Percentiles rank a stretch among this genome's conserved stretches.
Conservation (phyloP, 208 protist genomes). For the Trypanosoma platydactyli region DNA sequence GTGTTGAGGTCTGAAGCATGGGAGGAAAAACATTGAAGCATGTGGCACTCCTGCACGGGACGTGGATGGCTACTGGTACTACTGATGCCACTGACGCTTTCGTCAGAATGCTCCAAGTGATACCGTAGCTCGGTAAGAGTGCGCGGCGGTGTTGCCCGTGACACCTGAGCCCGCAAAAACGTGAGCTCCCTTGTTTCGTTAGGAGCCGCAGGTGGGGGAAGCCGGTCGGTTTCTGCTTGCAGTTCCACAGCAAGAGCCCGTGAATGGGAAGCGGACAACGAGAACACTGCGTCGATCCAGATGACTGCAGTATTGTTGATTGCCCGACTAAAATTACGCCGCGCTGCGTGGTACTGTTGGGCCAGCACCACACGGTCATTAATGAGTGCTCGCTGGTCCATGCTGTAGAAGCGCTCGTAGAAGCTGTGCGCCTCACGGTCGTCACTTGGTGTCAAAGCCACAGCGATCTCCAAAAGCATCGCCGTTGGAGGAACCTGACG, state of each 20-base stretch:
- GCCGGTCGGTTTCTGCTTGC: slow-evolving; percentile 1
- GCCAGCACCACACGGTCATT: slow-evolving; percentile 36
- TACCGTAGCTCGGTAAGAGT: slow-evolving; percentile 1
- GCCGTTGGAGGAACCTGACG: slow-evolving; percentile 34
- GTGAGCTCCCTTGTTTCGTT: not conserved
- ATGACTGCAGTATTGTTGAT: slow-evolving; percentile 11
- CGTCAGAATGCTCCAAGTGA: not conserved
- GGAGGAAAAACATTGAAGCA: not conserved
- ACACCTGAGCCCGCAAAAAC: not conserved
- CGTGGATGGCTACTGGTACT: not conserved
- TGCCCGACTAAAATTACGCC: slow-evolving; percentile 25
- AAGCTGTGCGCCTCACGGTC: slow-evolving; percentile 30
- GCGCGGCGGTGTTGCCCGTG: not conserved
- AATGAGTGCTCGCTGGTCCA: slow-evolving; percentile 33
- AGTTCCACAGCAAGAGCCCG: not conserved
- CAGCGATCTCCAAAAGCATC: slow-evolving; percentile 41
- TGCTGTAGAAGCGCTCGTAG: slow-evolving; percentile 34
- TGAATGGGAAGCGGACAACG: not conserved
- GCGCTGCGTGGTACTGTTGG: slow-evolving; percentile 34
- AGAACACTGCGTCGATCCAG: slow-evolving; percentile 9
- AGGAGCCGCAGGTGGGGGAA: slow-evolving; percentile 1
- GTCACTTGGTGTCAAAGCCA: slow-evolving; percentile 33
- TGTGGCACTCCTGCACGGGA: not conserved
- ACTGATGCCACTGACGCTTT: not conserved
- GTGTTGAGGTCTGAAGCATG: slow-evolving; percentile 2